Evolutionary conservation across 805 yeast genomes (phyloP), one percentile per base, ranked within the genome.

Genomic region (Starmerella apicola): DNA sequence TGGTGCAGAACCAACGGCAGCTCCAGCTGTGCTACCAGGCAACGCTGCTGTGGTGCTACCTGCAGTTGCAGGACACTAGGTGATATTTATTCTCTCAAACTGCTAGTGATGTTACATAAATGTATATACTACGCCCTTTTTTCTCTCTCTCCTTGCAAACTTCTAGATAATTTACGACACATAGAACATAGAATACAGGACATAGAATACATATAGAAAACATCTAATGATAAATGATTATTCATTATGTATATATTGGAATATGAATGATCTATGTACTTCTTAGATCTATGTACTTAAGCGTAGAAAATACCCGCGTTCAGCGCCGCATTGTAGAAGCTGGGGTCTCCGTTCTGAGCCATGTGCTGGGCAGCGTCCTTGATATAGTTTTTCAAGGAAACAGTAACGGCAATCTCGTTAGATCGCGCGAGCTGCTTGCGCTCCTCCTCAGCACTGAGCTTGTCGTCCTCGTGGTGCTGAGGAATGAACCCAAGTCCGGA

Each of bases 1-100:
- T 82, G 91, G 94, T 83, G 12, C 94, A 82, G 55, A 79, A 75
- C 52, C 66, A 81, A 43, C 74, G 78, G 43, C 94, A 82, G 58
- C 81, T 71, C 50, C 64, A 78, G 18, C 67, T 76, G 45, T 78
- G 88, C 56, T 82, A 83, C 57, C 91, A 83, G 45, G 64, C 74
- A 10, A 55, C 71, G 5, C 44, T 62, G 32, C 45, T 51, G 6
- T 52, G 53, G 54, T 42, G 16, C 17, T 22, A 41, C 15, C 34
- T 15, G 27, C 34, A 25, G 4, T 37, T 38, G 30, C 17, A 27
- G 30, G 6, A 17, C 17, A n/a, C n/a, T n/a, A n/a, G n/a, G n/a
- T n/a, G n/a, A n/a, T n/a, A n/a, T n/a, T n/a, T n/a, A n/a, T n/a
- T n/a, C n/a, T n/a, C n/a, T n/a, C n/a, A n/a, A n/a, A n/a, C n/a